Evolutionary conservation across 2,329 filamentous ascomycete species (phyloP).

Genomic region (Sclerotinia spermophila): DNA sequence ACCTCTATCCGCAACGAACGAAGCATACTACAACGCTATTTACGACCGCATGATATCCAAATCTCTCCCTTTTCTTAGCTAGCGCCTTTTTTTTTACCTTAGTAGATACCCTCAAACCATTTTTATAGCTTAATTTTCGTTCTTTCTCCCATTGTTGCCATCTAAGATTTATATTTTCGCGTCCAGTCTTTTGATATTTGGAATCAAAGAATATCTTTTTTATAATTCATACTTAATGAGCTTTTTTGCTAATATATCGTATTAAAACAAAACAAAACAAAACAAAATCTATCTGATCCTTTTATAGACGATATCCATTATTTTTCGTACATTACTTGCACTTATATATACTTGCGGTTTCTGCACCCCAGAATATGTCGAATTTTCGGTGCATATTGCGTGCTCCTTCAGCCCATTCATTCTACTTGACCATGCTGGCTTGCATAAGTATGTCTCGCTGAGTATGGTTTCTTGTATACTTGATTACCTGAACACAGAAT

Average conservation of each 20-base stretch:
- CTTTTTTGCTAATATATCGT: not conserved
- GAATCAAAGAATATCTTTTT: not conserved
- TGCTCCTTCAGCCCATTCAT: conserved; percentile 1
- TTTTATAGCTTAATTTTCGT: not conserved
- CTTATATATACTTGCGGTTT: not conserved
- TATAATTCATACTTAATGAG: not conserved
- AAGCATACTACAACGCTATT: not conserved
- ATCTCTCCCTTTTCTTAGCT: not conserved
- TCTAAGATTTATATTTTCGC: not conserved
- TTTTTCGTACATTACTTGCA: not conserved
- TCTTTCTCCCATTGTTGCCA: not conserved
- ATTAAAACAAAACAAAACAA: not conserved
- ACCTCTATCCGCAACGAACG: not conserved
- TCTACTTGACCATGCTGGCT: not conserved
- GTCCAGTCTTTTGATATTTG: not conserved
- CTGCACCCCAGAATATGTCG: conserved; percentile 1
- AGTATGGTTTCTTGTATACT: not conserved
- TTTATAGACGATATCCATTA: not conserved
- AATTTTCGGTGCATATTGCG: conserved; percentile 14
- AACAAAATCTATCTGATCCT: not conserved
- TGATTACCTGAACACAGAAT: not conserved
- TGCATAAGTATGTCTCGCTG: not conserved
- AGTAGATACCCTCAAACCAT: not conserved
- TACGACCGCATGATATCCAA: not conserved
- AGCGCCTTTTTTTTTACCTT: not conserved